Conservation (phyloP, 2,329 filamentous ascomycete species). For the Trichoderma atroviride region DNA sequence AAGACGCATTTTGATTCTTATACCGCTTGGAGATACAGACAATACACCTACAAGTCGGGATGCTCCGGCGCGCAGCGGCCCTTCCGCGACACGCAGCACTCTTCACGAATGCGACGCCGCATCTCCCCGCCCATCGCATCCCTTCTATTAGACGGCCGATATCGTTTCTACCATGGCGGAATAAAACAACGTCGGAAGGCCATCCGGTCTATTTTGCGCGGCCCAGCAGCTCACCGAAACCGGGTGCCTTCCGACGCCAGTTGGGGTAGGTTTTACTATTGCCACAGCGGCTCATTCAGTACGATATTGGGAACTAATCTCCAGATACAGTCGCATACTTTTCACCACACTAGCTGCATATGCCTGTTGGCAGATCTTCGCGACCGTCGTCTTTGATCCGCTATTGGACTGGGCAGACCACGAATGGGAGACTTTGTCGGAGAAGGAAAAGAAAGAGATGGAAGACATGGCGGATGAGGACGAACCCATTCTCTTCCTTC, state of each 20-base stretch:
- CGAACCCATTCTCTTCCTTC: constrained; percentile 57
- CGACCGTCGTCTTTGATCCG: constrained; percentile 50
- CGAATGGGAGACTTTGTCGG: constrained; percentile 46
- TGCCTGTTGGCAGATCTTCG: constrained; percentile 49
- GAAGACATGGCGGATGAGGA: constrained; percentile 48
- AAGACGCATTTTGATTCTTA: background rate
- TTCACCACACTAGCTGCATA: constrained; percentile 41
- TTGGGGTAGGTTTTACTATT: constrained; percentile 35
- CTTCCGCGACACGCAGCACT: constrained; percentile 31
- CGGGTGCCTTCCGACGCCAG: constrained; percentile 33
- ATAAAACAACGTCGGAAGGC: constrained; percentile 28
- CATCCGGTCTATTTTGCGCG: constrained; percentile 42
- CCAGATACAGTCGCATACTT: constrained; percentile 33
- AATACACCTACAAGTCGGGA: constrained; percentile 2
- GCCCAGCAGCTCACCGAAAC: constrained; percentile 20
- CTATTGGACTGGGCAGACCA: constrained; percentile 48
- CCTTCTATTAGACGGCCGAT: constrained; percentile 35
- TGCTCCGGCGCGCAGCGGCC: constrained; percentile 33
- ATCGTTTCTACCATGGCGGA: constrained; percentile 42
- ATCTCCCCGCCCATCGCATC: constrained; percentile 31
- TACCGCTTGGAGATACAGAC: background rate
- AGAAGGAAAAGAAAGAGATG: constrained; percentile 48
- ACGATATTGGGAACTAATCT: background rate
- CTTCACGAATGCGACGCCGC: constrained; percentile 31
- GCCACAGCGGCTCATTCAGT: background rate